phyloP scores from a whole-genome alignment of 2,329 filamentous ascomycete species.

The Penicillium sp. region DNA sequence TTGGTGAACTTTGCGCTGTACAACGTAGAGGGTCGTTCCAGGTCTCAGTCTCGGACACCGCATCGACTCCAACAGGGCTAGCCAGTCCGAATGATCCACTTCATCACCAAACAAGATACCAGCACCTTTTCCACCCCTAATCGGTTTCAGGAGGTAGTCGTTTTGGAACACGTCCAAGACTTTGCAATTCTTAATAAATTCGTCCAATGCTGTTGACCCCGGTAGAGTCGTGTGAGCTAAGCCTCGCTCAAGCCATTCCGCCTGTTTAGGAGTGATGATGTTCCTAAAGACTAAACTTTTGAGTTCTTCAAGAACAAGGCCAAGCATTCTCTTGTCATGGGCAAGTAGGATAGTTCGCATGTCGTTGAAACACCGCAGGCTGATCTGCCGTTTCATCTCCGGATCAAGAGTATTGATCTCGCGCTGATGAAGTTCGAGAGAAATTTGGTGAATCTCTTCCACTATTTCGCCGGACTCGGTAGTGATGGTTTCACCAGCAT shows the following conservation, averaged over 20 bases:
- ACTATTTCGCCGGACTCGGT: conserved; percentile 12
- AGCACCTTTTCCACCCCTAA: not conserved
- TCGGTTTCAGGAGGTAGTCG: not conserved
- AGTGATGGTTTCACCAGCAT: not conserved
- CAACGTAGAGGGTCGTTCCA: not conserved
- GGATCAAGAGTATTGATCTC: conserved; percentile 23
- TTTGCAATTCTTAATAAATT: not conserved
- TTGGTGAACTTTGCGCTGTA: not conserved
- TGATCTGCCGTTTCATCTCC: conserved; percentile 26
- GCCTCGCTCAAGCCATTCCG: not conserved
- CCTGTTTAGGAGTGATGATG: not conserved
- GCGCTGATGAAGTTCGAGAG: conserved; percentile 31
- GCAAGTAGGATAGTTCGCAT: conserved; percentile 31
- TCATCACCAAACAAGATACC: not conserved
- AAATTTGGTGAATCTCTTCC: conserved; percentile 28
- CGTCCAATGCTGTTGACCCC: not conserved
- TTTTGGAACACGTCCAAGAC: not conserved
- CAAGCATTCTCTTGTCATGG: conserved; percentile 36
- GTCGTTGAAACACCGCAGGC: conserved; percentile 31
- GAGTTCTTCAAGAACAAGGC: conserved; percentile 30
- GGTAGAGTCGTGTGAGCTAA: not conserved
- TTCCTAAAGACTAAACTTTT: not conserved
- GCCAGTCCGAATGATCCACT: not conserved
- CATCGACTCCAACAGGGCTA: not conserved
- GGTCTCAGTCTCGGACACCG: not conserved